Percentiles rank a stretch among this genome's conserved stretches.
phyloP scores from a whole-genome alignment of 352 stramenopile species.

The Aphanomyces invadans region DNA sequence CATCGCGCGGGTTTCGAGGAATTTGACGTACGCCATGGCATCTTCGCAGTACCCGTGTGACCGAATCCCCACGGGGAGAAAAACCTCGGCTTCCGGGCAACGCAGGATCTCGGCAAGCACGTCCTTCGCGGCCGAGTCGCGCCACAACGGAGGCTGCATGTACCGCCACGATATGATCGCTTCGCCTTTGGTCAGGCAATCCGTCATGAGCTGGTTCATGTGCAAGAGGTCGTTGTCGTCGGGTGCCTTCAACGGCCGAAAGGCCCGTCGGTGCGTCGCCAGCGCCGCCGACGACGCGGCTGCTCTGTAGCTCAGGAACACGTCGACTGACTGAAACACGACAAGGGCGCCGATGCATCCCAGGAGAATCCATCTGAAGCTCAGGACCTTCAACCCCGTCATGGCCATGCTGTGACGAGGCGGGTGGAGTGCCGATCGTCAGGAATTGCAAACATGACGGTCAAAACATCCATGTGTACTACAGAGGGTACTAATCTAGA shows the following conservation, averaged over 20 bases:
- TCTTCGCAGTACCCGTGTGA: constrained; percentile 63
- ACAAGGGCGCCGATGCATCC: neutral
- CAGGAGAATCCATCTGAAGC: constrained; percentile 6
- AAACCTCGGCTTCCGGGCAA: constrained; percentile 56
- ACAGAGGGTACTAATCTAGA: too few relatives aligned
- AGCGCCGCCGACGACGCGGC: neutral
- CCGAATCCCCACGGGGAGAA: constrained; percentile 37
- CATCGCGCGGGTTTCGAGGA: constrained; percentile 32
- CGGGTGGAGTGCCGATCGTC: neutral
- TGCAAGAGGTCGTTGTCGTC: neutral
- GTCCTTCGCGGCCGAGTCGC: neutral
- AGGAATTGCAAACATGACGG: too few relatives aligned
- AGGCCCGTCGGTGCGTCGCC: neutral
- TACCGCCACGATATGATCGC: neutral
- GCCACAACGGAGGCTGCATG: neutral
- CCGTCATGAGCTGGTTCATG: constrained; percentile 1
- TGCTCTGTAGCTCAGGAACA: neutral
- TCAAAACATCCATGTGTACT: neutral
- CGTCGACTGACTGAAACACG: neutral
- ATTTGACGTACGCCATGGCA: constrained; percentile 46
- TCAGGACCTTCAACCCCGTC: neutral
- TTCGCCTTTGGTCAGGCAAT: neutral
- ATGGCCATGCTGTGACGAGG: neutral
- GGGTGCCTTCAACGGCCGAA: neutral
- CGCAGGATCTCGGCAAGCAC: neutral